Evolutionary conservation across 169 alveolate genomes (phyloP).

Genomic region (Hammondia hammondi): DNA sequence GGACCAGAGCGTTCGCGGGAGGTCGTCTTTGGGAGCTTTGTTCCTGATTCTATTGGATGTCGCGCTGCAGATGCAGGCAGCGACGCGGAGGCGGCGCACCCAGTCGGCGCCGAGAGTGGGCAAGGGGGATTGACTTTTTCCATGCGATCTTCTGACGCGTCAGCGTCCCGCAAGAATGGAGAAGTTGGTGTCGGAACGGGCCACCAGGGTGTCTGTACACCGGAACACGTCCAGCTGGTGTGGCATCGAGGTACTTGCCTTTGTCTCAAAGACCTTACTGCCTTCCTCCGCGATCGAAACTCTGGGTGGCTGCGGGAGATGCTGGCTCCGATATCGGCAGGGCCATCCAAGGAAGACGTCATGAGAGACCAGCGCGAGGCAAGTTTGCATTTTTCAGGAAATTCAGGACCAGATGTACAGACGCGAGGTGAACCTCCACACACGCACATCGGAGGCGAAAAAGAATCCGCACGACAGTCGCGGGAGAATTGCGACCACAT

Average conservation of each 20-base stretch:
- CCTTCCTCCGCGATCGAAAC: background rate
- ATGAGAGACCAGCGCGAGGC: no score
- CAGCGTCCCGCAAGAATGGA: background rate
- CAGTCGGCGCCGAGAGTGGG: background rate
- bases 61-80: background rate
- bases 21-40: background rate
- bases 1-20: constrained; percentile 14
- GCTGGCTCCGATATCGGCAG: no score
- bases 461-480: no score
- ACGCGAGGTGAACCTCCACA: no score
- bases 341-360: no score
- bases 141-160: no score
- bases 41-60: no score
- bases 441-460: no score
- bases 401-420: no score
- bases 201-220: background rate
- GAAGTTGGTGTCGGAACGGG: background rate
- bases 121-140: background rate
- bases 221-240: background rate
- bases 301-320: no score
- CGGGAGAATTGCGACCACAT: no score
- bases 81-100: background rate
- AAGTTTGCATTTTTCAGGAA: no score
- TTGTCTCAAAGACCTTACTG: background rate
- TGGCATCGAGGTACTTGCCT: background rate